A percentile compares a stretch with the other conserved stretches of the same genome.
phyloP scores from a whole-genome alignment of 352 stramenopile species.

The Globisporangium paroecandrum region DNA sequence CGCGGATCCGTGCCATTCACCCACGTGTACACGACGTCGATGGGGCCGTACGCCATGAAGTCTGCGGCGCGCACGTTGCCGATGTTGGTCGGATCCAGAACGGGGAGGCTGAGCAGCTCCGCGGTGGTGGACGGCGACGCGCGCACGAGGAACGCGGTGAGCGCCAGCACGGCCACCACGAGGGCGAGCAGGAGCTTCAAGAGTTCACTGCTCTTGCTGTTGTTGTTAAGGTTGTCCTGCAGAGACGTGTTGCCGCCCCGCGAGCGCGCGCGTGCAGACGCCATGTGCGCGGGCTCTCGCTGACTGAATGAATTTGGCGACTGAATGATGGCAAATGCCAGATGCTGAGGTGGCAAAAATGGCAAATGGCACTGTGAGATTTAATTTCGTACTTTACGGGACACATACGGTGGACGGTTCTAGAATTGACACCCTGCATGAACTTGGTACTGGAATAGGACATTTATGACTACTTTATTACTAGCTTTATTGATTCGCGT shows the following conservation, averaged over 20 bases:
- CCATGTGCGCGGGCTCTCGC: constrained; percentile 6
- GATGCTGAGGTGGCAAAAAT: constrained; percentile 6
- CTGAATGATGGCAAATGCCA: neutral
- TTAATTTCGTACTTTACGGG: neutral
- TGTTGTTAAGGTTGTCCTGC: neutral
- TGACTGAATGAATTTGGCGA: neutral
- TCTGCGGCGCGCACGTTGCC: constrained; percentile 49
- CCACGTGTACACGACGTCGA: constrained; percentile 97
- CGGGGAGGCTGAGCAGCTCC: constrained; percentile 9
- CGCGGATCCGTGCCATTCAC: constrained; percentile 93
- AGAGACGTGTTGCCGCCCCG: constrained; percentile 2
- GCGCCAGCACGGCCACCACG: constrained; percentile 8
- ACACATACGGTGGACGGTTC: neutral
- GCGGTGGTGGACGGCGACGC: constrained; percentile 2
- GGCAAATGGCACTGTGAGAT: neutral
- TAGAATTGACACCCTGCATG: neutral
- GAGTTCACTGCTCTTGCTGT: neutral
- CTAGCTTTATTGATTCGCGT: neutral
- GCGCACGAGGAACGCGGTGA: constrained; percentile 12
- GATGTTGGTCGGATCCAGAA: constrained; percentile 46
- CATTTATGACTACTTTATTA: too few relatives aligned
- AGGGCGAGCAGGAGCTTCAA: neutral
- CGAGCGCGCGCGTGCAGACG: constrained; percentile 19
- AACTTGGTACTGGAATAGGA: neutral
- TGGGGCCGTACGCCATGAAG: constrained; percentile 75